Percentiles rank a stretch among this genome's conserved stretches.
phyloP scores from a whole-genome alignment of 2,329 filamentous ascomycete species.

The Ceratocystis lukuohia region DNA sequence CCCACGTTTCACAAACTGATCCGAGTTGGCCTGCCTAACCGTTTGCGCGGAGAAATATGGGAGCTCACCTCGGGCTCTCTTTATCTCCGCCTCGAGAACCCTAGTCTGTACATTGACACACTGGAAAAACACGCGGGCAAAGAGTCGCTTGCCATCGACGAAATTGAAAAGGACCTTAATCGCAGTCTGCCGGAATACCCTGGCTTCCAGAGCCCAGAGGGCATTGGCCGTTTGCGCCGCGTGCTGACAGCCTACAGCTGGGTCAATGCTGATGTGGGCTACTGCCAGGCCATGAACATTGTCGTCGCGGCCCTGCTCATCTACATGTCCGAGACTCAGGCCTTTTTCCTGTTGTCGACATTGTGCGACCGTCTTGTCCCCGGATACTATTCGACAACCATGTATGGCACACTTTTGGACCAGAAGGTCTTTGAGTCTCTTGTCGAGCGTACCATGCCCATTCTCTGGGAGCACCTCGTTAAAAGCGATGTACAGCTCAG shows the following conservation, averaged over 20 bases:
- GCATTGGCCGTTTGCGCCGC: slow-evolving; percentile 74
- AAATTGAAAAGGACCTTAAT: slow-evolving; percentile 98
- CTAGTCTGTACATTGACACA: slow-evolving; percentile 71
- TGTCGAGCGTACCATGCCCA: slow-evolving; percentile 97
- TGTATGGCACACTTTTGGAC: slow-evolving; percentile 95
- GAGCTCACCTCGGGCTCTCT: slow-evolving; percentile 86
- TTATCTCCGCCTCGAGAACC: slow-evolving; percentile 75
- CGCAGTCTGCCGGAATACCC: slow-evolving; percentile 93
- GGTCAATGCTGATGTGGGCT: slow-evolving; percentile 89
- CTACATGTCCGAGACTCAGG: slow-evolving; percentile 94
- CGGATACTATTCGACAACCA: slow-evolving; percentile 95
- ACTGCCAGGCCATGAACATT: slow-evolving; percentile 99
- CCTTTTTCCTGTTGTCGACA: slow-evolving; percentile 83
- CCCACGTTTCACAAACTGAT: slow-evolving; percentile 97
- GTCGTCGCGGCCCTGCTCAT: slow-evolving; percentile 95
- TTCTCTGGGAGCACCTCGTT: slow-evolving; percentile 95
- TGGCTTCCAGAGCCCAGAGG: slow-evolving; percentile 91
- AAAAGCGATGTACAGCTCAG: slow-evolving; percentile 95
- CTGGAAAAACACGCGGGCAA: slow-evolving; percentile 69
- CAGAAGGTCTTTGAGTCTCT: slow-evolving; percentile 95
- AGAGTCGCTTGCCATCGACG: slow-evolving; percentile 89
- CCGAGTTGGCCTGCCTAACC: slow-evolving; percentile 84
- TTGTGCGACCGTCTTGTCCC: slow-evolving; percentile 87
- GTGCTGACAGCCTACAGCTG: slow-evolving; percentile 96
- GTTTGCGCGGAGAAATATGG: slow-evolving; percentile 88